These are phyloP conservation scores for Brachypodium distachyon DNA, from an alignment of 202 grass and related monocot genomes.

Conservation along the genomic window DNA sequence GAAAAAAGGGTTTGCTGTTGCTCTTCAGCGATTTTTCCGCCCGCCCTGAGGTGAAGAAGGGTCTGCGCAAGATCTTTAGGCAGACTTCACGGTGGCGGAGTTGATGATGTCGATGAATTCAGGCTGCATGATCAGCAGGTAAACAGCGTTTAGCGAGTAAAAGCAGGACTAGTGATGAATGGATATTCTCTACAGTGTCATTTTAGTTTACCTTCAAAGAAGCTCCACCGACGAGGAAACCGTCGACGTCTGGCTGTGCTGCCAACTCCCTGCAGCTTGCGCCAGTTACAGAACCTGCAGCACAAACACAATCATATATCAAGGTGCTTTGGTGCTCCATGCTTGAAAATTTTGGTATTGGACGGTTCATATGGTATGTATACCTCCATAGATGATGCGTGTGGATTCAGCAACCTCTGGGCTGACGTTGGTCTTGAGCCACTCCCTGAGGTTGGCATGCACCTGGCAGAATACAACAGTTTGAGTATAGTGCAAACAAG, in stretches of 20 bases:
- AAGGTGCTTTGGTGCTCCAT: background rate
- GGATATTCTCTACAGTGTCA: background rate
- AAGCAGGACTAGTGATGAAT: background rate
- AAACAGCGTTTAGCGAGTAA: background rate
- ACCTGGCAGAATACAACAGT: slow-evolving; percentile 41
- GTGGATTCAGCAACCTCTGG: slow-evolving; percentile 77
- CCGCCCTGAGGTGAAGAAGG: background rate
- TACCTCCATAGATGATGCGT: slow-evolving; percentile 92
- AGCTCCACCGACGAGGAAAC: slow-evolving; percentile 92
- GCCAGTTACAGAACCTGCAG: slow-evolving; percentile 71
- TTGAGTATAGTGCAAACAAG: background rate
- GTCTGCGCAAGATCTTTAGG: slow-evolving; percentile 16
- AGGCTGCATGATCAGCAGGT: slow-evolving; percentile 25
- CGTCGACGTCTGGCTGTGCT: slow-evolving; percentile 66
- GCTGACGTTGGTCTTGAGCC: slow-evolving; percentile 75
- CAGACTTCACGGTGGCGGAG: slow-evolving; percentile 48
- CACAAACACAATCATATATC: background rate
- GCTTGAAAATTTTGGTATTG: too few species aligned
- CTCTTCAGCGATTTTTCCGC: background rate
- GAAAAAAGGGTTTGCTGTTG: background rate
- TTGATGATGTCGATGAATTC: slow-evolving; percentile 99
- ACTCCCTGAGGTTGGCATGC: slow-evolving; percentile 59
- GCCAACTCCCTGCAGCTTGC: slow-evolving; percentile 76
- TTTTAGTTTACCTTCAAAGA: slow-evolving; percentile 75
- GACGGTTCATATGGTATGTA: too few species aligned